Base-by-base conservation (phyloP, 1,284 basidiomycete species). In the Ganoderma multipileum region DNA sequence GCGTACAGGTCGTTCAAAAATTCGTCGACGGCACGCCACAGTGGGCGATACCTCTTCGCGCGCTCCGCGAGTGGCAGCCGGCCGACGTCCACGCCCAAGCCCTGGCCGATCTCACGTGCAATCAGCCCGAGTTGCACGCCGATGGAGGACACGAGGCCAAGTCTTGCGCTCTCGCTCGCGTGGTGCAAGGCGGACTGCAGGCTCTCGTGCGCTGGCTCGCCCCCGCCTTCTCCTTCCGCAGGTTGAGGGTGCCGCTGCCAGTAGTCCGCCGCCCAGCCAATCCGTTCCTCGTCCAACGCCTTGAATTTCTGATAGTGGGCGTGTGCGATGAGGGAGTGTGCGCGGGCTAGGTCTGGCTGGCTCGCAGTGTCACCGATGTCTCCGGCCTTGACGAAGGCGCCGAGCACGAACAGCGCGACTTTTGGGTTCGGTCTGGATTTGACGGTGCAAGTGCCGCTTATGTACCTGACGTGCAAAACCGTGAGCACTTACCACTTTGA, bases 151-250 rank as follows among this genome's bases (percentile, higher is more conserved):
- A 66, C 55, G 58, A 69, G 71, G 2, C 71, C 66, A 2, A 68
- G 61, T 62, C 61, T 39, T 23, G 65, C 64, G 38, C 67, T 66
- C 59, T 71, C 67, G 59, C 64, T 71, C 28, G 69, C 69, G 41
- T 69, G 68, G 47, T 30, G 63, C 18, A 41, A 55, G 0, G 70
- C 70, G 55, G 54, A 55, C 18, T 2, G 18, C 38, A 71, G 63
- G 55, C 54, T 57, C 1, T 39, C 61, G 36, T 67, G 58, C 1
- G 70, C 52, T 9, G 65, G 52, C 33, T 64, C 58, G 30, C 63
- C 66, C 18, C 8, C 14, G 39, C 66, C 67, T n/a, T 62, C 54
- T 33, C 33, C 33, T 33, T 33, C 33, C 3, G 26, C 12, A 4
- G 67, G 65, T 44, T 65, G 60, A 4, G 67, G 65, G 44, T 65